Evolutionary conservation across 2,329 filamentous ascomycete genomes (phyloP).

Genomic region (Botryotinia convoluta): DNA sequence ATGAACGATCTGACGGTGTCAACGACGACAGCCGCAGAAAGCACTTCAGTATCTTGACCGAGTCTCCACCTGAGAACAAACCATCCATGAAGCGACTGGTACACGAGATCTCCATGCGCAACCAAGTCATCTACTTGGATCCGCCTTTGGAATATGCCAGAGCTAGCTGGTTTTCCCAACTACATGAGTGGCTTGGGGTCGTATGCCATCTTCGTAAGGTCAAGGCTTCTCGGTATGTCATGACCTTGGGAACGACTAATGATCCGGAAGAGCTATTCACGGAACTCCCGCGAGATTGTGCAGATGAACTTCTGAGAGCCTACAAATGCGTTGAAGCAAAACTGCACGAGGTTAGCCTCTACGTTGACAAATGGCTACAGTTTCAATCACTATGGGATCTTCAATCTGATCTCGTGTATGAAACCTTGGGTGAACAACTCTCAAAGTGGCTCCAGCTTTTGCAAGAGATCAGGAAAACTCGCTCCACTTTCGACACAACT

Average conservation of each 20-base stretch:
- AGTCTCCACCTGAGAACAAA: constrained; percentile 47
- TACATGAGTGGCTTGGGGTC: constrained; percentile 90
- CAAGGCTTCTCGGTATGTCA: constrained; percentile 92
- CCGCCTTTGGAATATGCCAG: constrained; percentile 89
- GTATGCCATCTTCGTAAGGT: constrained; percentile 92
- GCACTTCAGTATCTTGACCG: constrained; percentile 44
- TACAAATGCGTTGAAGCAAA: constrained; percentile 83
- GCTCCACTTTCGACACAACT: constrained; percentile 94
- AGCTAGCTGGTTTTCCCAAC: constrained; percentile 87
- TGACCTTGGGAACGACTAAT: constrained; percentile 69
- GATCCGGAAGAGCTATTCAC: constrained; percentile 72
- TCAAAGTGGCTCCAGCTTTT: constrained; percentile 91
- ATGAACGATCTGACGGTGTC: constrained; percentile 45
- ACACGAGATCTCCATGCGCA: constrained; percentile 95
- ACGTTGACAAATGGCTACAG: constrained; percentile 97
- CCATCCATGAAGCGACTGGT: constrained; percentile 72
- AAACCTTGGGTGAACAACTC: constrained; percentile 85
- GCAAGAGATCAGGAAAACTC: constrained; percentile 94
- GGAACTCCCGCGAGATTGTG: constrained; percentile 80
- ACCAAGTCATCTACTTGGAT: constrained; percentile 95
- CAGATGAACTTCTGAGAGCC: constrained; percentile 72
- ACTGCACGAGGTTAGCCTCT: constrained; percentile 72
- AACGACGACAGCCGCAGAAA: constrained; percentile 53
- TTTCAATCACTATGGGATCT: constrained; percentile 99
- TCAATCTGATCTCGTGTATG: constrained; percentile 92